Evolutionary conservation across 331 rosid genomes (phyloP), one percentile per base, ranked within the genome.

Genomic region (Acacia pycnantha): DNA sequence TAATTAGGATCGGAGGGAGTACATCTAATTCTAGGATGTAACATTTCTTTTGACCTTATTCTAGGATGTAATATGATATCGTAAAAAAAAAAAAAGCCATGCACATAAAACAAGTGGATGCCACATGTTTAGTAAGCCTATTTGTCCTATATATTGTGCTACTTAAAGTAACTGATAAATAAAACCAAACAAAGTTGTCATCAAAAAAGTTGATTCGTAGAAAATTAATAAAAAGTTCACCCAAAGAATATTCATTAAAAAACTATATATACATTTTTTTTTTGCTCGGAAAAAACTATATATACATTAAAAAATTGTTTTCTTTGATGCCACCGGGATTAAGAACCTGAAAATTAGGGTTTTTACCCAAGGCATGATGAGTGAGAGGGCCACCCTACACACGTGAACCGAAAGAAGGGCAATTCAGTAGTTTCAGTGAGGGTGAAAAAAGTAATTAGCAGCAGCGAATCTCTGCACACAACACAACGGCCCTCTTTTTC

Each of bases 381-480:
- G 14, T 1, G 70, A 29, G 11, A 14, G 13, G 24, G 1, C 22
- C 11, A 16, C 0, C 44, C 6, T 1, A 5, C 46, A 7, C 43
- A 33, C 71, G 44, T 65, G 71, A 65, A 33, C 44, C 70, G 22
- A 33, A 29, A 2, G 0, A 64, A 29, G 71, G 70, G 71, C 14
- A 65, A 18, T 0, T 18, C 12, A 18, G 71, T 65, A 33, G 16
- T 31, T 65, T 2, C 13, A 16, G 0, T 0, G 44, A 31, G 12
- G 24, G 71, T 0, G 9, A 31, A 31, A 54, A 65, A 7, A 8
- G 44, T 65, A 31, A 19, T 19, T 31, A 4, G 24, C 44, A 65
- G 21, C 26, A 65, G 44, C 13, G 90, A 86, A 87, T 89, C 86
- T 82, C 87, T 80, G 84, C 87, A 73, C 79, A 56, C 24, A 13